A percentile compares a stretch with the other conserved stretches of the same genome.
Evolutionary conservation across 306 rosid species (phyloP).

Genomic region (Quercus dentata): DNA sequence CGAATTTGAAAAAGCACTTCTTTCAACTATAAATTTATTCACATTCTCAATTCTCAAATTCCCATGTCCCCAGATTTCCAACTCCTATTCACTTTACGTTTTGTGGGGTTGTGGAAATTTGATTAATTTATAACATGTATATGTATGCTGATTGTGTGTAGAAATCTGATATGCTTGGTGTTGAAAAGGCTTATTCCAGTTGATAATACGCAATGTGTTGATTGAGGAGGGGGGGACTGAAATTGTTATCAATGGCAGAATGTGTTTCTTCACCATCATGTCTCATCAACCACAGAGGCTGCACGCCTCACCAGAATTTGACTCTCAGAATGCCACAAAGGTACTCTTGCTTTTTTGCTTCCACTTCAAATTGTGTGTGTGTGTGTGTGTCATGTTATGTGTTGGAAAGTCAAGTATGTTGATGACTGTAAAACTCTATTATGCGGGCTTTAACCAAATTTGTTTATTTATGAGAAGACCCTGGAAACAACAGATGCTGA

Average conservation of each 20-base stretch:
- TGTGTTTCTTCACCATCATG: constrained; percentile 52
- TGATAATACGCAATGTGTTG: constrained; percentile 41
- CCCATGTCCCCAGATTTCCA: too few relatives aligned
- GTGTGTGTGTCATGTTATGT: background rate
- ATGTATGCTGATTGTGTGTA: background rate
- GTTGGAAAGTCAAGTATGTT: too few relatives aligned
- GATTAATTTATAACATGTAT: background rate
- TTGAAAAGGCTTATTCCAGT: constrained; percentile 19
- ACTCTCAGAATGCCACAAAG: constrained; percentile 36
- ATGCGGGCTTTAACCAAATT: too few relatives aligned
- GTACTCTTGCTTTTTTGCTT: constrained; percentile 22
- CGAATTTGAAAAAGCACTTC: too few relatives aligned
- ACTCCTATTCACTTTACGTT: background rate
- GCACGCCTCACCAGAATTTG: constrained; percentile 13
- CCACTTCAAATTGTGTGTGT: background rate
- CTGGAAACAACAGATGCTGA: too few relatives aligned
- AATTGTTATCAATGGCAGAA: constrained; percentile 54
- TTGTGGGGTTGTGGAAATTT: background rate
- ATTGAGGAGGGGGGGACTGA: constrained; percentile 22
- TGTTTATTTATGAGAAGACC: too few relatives aligned
- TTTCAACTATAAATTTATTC: too few relatives aligned
- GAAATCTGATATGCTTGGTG: constrained; percentile 16
- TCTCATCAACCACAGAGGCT: constrained; percentile 21
- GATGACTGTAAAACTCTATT: too few relatives aligned
- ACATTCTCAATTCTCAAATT: too few relatives aligned